Base-by-base conservation (phyloP, 257 asterid species). In the Penstemon eatonii region DNA sequence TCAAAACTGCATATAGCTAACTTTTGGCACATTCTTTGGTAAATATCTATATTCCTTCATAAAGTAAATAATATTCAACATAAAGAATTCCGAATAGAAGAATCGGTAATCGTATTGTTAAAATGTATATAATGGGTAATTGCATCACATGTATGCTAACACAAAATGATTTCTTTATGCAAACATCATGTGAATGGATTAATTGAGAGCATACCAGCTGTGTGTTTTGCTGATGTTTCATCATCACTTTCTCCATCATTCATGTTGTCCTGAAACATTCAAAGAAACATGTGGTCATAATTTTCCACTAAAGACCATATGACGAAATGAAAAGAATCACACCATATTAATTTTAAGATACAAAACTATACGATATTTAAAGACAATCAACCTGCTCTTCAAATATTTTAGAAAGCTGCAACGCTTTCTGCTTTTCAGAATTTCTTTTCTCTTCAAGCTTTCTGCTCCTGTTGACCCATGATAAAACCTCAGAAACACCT, bases 391-490 rank as follows among this genome's bases (percentile, higher is more conserved):
- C 99, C 96, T 87, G 97, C 92, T 91, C 99, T 81, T 91, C 99
- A 71, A 94, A 94, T 63, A 82, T 64, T 75, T 73, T 86, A 7
- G 96, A 94, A 80, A 82, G 97, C 82, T 86, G 95, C 80, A 81
- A 73, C 25, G 91, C 96, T 80, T 76, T 94, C 80, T 86, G 93
- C 73, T 82, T 88, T 60, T 88, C 94, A 52, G 85, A 72, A 59
- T 76, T 89, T 83, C 81, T 83, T 79, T 74, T 90, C 68, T 88
- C 89, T 79, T 86, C 96, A 62, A 91, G 76, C 81, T 87, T 89
- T 49, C 96, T 89, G 82, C 96, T 91, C 85, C 71, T 87, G 72
- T 56, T 84, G 52, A 94, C 93, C 97, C 97, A 94, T 10, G 91
- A 3, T 71, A 84, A 74, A 84, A 89, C 86, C 67, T 89, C 97